A percentile compares a stretch with the other conserved stretches of the same genome.
Conservation (phyloP, 1,284 basidiomycete species). For the Moesziomyces globuligerus region DNA sequence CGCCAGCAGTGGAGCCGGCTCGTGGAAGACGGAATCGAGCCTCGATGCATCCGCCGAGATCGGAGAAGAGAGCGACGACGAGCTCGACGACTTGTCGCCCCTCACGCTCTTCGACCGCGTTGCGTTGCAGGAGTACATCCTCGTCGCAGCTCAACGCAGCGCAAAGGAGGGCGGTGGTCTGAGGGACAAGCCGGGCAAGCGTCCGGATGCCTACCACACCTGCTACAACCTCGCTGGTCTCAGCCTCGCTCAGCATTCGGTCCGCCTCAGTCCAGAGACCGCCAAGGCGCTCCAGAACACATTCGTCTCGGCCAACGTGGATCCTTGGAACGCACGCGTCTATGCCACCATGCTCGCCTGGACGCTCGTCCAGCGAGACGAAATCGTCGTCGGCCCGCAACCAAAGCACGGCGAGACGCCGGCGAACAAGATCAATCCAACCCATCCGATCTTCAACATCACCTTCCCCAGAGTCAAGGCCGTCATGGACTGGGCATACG, state of each 20-base stretch:
- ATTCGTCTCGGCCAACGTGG: conserved; percentile 6
- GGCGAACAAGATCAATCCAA: conserved; percentile 47
- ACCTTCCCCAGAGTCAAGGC: conserved; percentile 48
- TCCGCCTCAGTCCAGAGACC: conserved; percentile 43
- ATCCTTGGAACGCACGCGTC: conserved; percentile 41
- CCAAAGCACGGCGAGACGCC: conserved; percentile 6
- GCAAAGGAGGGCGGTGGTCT: conserved; percentile 75
- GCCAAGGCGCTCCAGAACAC: conserved; percentile 4
- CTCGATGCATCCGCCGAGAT: neutral
- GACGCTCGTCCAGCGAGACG: conserved; percentile 30
- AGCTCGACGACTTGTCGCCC: conserved; percentile 26
- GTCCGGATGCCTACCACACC: conserved; percentile 67
- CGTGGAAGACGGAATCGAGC: conserved; percentile 44
- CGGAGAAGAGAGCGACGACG: conserved; percentile 10
- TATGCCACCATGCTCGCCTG: conserved; percentile 48
- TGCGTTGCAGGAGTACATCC: conserved; percentile 86
- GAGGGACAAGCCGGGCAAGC: conserved; percentile 95
- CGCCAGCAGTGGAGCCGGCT: conserved; percentile 12
- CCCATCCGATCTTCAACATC: conserved; percentile 61
- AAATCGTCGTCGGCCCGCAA: conserved; percentile 25
- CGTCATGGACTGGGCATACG: conserved; percentile 60
- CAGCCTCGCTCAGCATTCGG: conserved; percentile 57
- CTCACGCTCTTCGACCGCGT: conserved; percentile 65
- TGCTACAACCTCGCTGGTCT: conserved; percentile 66
- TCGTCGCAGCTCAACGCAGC: conserved; percentile 84